Conservation (phyloP, 169 alveolate species). For the Miamiensis avidus region DNA sequence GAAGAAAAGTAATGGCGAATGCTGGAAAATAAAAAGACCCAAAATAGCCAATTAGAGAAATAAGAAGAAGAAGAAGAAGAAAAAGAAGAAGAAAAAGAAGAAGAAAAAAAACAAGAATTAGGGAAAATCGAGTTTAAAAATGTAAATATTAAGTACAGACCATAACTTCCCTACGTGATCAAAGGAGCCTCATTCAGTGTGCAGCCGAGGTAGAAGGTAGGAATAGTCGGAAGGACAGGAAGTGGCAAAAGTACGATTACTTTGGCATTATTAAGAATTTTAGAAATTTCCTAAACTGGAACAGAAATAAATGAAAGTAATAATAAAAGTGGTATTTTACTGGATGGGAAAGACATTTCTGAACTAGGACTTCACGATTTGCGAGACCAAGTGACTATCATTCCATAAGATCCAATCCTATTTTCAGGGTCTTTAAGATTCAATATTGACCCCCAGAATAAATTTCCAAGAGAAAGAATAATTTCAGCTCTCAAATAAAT, state of each 20-base stretch:
- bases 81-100: neutral
- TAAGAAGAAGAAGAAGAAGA: conserved; percentile 43
- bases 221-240: conserved; percentile 92
- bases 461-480: neutral
- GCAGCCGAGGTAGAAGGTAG: conserved; percentile 74
- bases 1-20: neutral
- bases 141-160: conserved; percentile 67
- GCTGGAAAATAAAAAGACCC: neutral
- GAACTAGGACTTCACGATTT: conserved; percentile 50
- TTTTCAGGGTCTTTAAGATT: conserved; percentile 78
- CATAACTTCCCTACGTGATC: conserved; percentile 64
- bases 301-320: neutral
- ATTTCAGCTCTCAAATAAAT: neutral
- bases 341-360: conserved; percentile 50
- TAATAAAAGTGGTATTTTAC: conserved; percentile 7
- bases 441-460: conserved; percentile 74
- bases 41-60: conserved; percentile 31
- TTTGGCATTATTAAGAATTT: conserved; percentile 71
- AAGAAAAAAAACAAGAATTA: conserved; percentile 50
- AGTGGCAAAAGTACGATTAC: conserved; percentile 88
- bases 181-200: conserved; percentile 54
- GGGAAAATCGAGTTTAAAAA: conserved; percentile 65
- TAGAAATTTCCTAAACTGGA: neutral
- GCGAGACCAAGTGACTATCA: conserved; percentile 70
- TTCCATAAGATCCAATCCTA: conserved; percentile 80